Evolutionary conservation across 345 rosid genomes (phyloP), one percentile per base, ranked within the genome.

Genomic region (Heritiera littoralis): DNA sequence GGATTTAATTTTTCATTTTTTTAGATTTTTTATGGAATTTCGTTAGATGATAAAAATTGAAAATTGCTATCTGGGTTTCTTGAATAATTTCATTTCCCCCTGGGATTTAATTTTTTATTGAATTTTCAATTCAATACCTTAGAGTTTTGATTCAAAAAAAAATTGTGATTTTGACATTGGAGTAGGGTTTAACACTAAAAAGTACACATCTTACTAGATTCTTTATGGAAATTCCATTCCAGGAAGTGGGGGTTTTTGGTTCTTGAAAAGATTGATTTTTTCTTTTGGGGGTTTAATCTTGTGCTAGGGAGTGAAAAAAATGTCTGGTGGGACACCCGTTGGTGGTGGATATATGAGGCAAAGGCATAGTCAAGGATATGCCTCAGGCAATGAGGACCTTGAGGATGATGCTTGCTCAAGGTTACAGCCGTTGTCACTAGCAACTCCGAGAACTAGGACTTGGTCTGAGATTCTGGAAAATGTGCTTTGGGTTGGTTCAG

Each of bases 361-460:
- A 85, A 91, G 99, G 79, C 97, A 93, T 83, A 93, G 98, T 81
- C 97, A 87, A 85, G 99, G 99, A 0, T 92, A 92, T 84, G 92
- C 91, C 46, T 95, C 98, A 6, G 85, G 98, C 66, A 87, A 94
- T 48, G 99, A 95, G 74, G 96, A 93, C 78, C 86, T 92, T 72
- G 99, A 95, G 75, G 99, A 95, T 68, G 99, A 92, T 86, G 97
- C 97, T 14, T 92, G 92, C 79, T 95, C 98, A n/a, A 89, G 98
- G 84, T 80, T 61, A 1, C 89, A 89, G 8, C 89, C 89, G 45
- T 87, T 87, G 18, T 83, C 92, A 1, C 77, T 86, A 0, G 60
- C 84, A 63, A 82, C 61, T 46, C 89, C 88, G 4, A 82, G 88
- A 64, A 74, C 55, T 79, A 85, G 87, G 81, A 87, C 93, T 0